Evolutionary conservation across 192 early-diverging fungal genomes (phyloP).

Genomic region (Entomortierella chlamydospora): DNA sequence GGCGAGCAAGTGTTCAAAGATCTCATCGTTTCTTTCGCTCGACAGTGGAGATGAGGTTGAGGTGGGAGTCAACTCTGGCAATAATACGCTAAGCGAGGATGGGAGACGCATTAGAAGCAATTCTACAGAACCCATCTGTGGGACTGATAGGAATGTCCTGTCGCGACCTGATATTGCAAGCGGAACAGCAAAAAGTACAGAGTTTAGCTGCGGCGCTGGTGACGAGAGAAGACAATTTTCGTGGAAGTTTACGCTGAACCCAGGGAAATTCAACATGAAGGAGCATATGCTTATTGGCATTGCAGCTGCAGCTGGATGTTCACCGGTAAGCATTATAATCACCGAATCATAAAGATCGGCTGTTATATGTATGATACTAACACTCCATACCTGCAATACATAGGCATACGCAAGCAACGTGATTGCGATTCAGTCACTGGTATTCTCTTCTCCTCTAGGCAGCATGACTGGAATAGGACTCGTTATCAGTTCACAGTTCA

Average conservation of each 20-base stretch:
- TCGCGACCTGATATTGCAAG: slow-evolving; percentile 9
- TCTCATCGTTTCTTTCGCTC: not conserved
- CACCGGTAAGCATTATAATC: slow-evolving; percentile 45
- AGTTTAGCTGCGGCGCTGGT: too few species aligned
- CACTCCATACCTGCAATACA: not conserved
- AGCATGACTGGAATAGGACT: slow-evolving; percentile 27
- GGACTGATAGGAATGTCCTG: slow-evolving; percentile 8
- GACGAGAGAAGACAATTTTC: not conserved
- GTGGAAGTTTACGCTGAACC: slow-evolving; percentile 42
- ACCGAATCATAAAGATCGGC: not conserved
- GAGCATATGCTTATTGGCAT: slow-evolving; percentile 74
- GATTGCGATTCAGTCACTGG: slow-evolving; percentile 34
- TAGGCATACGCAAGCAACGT: slow-evolving; percentile 50
- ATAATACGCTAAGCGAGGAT: slow-evolving; percentile 15
- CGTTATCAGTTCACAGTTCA: slow-evolving; percentile 41
- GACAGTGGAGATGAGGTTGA: slow-evolving; percentile 3
- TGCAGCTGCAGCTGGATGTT: slow-evolving; percentile 64
- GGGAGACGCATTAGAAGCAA: not conserved
- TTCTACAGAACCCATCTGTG: slow-evolving; percentile 14
- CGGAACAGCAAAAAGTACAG: not conserved
- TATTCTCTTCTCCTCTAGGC: slow-evolving; percentile 26
- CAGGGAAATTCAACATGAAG: slow-evolving; percentile 71
- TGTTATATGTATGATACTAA: not conserved
- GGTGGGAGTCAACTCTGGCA: slow-evolving; percentile 5
- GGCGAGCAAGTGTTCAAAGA: not conserved